These are phyloP conservation scores for Knufia fluminis DNA, from an alignment of 2,329 filamentous ascomycete species.

Conservation along the genomic window DNA sequence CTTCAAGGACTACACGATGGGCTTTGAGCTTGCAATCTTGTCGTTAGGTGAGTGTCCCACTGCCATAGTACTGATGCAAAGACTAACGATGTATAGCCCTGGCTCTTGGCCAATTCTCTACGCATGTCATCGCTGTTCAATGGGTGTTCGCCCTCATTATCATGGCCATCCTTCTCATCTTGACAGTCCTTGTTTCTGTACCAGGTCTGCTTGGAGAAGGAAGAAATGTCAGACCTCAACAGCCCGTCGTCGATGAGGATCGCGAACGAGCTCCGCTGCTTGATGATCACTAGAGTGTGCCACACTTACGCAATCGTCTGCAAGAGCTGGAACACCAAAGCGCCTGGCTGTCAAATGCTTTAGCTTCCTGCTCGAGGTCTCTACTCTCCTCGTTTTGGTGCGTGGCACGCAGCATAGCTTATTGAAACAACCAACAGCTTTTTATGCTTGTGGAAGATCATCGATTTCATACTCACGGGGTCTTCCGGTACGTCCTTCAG, in stretches of 20 bases:
- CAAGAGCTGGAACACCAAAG: no score
- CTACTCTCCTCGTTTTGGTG: no score
- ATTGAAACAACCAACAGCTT: no score
- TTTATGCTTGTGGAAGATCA: no score
- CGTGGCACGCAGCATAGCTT: no score
- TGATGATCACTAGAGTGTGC: conserved; percentile 32
- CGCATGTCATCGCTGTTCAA: conserved; percentile 67
- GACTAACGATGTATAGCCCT: conserved; percentile 40
- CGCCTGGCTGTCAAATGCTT: no score
- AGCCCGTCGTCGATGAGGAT: conserved; percentile 39
- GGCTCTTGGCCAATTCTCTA: conserved; percentile 66
- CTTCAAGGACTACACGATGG: conserved; percentile 70
- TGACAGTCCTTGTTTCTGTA: conserved; percentile 56
- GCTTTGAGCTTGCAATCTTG: conserved; percentile 66
- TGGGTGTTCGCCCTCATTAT: conserved; percentile 90
- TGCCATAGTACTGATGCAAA: not conserved
- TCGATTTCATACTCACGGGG: no score
- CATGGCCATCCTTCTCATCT: conserved; percentile 63
- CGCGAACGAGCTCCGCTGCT: conserved; percentile 47
- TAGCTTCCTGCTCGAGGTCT: no score
- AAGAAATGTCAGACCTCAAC: conserved; percentile 38
- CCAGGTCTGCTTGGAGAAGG: conserved; percentile 55
- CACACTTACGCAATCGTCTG: no score
- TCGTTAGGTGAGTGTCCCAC: conserved; percentile 48
- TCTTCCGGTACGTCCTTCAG: no score